Evolutionary conservation across 2,329 filamentous ascomycete genomes (phyloP).

Genomic region (Chrysosporium keratinophilum): DNA sequence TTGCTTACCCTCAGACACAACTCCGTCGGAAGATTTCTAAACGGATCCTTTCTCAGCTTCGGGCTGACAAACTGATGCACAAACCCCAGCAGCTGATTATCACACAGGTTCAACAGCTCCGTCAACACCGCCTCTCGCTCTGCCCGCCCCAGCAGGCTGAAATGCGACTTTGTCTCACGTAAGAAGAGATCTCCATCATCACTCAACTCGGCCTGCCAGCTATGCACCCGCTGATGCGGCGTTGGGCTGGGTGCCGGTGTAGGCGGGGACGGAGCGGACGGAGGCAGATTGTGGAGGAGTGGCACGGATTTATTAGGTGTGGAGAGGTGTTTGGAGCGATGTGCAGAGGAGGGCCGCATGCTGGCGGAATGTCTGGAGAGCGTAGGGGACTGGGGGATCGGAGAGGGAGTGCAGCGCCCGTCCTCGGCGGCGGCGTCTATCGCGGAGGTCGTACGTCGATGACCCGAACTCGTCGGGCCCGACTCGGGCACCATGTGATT

Average conservation of each 20-base stretch:
- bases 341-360: conserved; percentile 11
- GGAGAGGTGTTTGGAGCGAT: conserved; percentile 33
- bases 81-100: conserved; percentile 88
- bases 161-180: conserved; percentile 66
- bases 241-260: conserved; percentile 59
- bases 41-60: conserved; percentile 89
- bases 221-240: conserved; percentile 49
- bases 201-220: conserved; percentile 32
- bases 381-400: background rate
- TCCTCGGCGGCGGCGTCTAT: conserved; percentile 1
- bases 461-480: conserved; percentile 18
- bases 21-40: conserved; percentile 83
- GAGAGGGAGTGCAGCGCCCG: background rate
- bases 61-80: conserved; percentile 94
- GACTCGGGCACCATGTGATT: conserved; percentile 15
- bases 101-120: conserved; percentile 85
- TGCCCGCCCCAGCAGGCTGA: conserved; percentile 62
- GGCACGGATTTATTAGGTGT: conserved; percentile 40
- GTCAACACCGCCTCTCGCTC: conserved; percentile 74
- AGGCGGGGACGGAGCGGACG: conserved; percentile 55
- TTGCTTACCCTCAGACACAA: conserved; percentile 69
- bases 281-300: conserved; percentile 47
- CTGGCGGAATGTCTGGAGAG: conserved; percentile 9
- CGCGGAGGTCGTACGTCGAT: conserved; percentile 20
- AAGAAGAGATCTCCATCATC: conserved; percentile 76